Percentiles rank a stretch among this genome's conserved stretches.
Conservation (phyloP, 2,329 filamentous ascomycete genomes). For the Ciborinia camelliae region DNA sequence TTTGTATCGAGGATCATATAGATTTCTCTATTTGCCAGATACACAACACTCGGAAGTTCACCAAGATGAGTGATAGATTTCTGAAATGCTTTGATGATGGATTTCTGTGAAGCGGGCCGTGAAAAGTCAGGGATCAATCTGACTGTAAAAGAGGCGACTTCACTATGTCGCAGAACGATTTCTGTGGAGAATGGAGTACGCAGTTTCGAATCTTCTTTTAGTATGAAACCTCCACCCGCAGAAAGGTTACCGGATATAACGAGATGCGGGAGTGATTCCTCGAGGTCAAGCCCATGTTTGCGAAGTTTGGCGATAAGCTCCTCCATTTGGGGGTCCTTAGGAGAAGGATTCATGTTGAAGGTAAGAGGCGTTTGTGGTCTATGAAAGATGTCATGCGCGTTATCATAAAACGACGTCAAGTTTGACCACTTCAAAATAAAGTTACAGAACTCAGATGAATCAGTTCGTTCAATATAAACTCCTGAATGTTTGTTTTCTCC, state of each 20-base stretch:
- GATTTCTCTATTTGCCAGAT: background rate
- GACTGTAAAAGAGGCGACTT: background rate
- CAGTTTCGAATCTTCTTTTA: background rate
- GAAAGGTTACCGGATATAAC: slow-evolving; percentile 8
- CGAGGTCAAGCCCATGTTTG: slow-evolving; percentile 1
- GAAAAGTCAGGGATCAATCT: slow-evolving; percentile 16
- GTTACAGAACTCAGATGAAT: background rate
- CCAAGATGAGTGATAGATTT: background rate
- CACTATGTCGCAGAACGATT: slow-evolving; percentile 11
- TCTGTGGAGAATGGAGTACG: slow-evolving; percentile 11
- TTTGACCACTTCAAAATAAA: background rate
- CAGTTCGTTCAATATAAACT: background rate
- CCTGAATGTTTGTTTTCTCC: background rate
- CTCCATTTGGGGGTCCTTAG: slow-evolving; percentile 38
- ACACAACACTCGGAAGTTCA: background rate
- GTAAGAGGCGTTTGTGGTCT: background rate
- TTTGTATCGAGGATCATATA: background rate
- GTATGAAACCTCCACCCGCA: background rate
- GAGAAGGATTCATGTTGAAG: slow-evolving; percentile 19
- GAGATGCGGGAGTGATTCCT: slow-evolving; percentile 11
- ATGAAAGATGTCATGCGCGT: background rate
- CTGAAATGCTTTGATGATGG: slow-evolving; percentile 5
- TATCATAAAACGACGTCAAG: background rate
- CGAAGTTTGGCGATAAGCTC: slow-evolving; percentile 51
- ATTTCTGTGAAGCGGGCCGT: background rate